Conservation (phyloP, 2,329 filamentous ascomycete species). For the Colletotrichum filicis region DNA sequence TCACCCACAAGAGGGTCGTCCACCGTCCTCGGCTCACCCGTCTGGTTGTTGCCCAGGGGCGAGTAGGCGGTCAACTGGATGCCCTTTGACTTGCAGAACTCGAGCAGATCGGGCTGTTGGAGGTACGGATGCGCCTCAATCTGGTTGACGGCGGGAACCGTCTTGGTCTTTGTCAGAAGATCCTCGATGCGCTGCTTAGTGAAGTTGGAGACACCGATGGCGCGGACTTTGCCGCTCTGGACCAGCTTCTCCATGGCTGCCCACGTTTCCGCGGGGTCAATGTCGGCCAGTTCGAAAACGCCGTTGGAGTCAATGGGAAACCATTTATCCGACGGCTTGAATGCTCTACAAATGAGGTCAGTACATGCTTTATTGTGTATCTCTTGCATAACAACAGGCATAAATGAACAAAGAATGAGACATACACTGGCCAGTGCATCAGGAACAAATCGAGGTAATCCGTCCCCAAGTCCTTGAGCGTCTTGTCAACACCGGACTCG, state of each 20-base stretch:
- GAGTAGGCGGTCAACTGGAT: slow-evolving; percentile 74
- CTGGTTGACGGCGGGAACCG: slow-evolving; percentile 73
- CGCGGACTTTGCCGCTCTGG: slow-evolving; percentile 50
- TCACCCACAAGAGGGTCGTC: slow-evolving; percentile 60
- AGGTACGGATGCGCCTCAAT: slow-evolving; percentile 77
- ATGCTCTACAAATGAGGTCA: slow-evolving; percentile 49
- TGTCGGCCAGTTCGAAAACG: slow-evolving; percentile 71
- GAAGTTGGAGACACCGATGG: slow-evolving; percentile 65
- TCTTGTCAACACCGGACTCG: slow-evolving; percentile 58
- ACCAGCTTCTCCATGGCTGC: slow-evolving; percentile 52
- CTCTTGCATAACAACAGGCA: no score
- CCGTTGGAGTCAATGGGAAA: slow-evolving; percentile 64
- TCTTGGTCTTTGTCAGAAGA: slow-evolving; percentile 60
- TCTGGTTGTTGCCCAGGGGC: slow-evolving; percentile 68
- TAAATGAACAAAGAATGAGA: not conserved
- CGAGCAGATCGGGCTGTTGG: slow-evolving; percentile 67
- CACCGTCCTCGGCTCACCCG: slow-evolving; percentile 55
- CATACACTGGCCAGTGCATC: slow-evolving; percentile 58
- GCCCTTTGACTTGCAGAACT: slow-evolving; percentile 65
- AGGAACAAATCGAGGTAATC: slow-evolving; percentile 66
- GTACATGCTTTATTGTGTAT: not conserved
- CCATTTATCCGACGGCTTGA: slow-evolving; percentile 62
- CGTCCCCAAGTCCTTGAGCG: slow-evolving; percentile 59
- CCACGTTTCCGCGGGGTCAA: slow-evolving; percentile 52
- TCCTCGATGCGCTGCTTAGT: slow-evolving; percentile 53